Conservation (phyloP, 768 basidiomycete species). For the Mycena indigotica region DNA sequence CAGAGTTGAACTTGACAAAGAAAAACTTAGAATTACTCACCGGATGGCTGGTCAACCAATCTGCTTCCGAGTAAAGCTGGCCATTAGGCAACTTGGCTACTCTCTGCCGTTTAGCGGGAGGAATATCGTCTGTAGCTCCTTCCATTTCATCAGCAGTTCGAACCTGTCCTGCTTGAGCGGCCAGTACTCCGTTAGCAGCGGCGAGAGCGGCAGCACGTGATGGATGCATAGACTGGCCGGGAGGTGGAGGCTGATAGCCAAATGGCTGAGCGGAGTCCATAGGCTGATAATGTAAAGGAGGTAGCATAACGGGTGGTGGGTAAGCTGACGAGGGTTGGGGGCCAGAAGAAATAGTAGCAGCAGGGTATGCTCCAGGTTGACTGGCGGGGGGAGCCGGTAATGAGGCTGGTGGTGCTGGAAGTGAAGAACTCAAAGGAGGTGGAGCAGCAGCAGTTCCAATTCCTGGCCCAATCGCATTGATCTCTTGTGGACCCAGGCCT, state of each 20-base stretch:
- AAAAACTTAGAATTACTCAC: slow-evolving; percentile 40
- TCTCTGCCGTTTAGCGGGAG: slow-evolving; percentile 85
- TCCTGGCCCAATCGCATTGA: slow-evolving; percentile 81
- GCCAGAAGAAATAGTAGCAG: slow-evolving; percentile 87
- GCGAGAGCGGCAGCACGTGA: slow-evolving; percentile 64
- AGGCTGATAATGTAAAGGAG: slow-evolving; percentile 84
- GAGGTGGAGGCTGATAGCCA: slow-evolving; percentile 70
- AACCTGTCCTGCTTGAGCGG: slow-evolving; percentile 67
- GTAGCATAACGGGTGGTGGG: slow-evolving; percentile 76
- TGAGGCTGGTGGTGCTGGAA: slow-evolving; percentile 71
- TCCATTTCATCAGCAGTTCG: slow-evolving; percentile 84
- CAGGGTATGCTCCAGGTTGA: slow-evolving; percentile 55
- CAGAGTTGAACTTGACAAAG: background rate
- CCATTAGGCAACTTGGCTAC: slow-evolving; percentile 87
- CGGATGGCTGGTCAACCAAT: slow-evolving; percentile 91
- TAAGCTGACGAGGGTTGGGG: slow-evolving; percentile 86
- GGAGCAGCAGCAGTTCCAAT: slow-evolving; percentile 82
- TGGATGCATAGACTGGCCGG: slow-evolving; percentile 61
- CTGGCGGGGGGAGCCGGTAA: slow-evolving; percentile 71
- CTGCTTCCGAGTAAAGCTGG: slow-evolving; percentile 79
- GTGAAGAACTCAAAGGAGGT: slow-evolving; percentile 55
- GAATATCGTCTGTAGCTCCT: slow-evolving; percentile 61
- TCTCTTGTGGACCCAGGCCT: slow-evolving; percentile 85
- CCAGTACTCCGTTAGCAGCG: slow-evolving; percentile 48
- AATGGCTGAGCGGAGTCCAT: slow-evolving; percentile 76